Base-by-base conservation (phyloP, 164 flowering plant genomes). In the Hamamelis virginiana region DNA sequence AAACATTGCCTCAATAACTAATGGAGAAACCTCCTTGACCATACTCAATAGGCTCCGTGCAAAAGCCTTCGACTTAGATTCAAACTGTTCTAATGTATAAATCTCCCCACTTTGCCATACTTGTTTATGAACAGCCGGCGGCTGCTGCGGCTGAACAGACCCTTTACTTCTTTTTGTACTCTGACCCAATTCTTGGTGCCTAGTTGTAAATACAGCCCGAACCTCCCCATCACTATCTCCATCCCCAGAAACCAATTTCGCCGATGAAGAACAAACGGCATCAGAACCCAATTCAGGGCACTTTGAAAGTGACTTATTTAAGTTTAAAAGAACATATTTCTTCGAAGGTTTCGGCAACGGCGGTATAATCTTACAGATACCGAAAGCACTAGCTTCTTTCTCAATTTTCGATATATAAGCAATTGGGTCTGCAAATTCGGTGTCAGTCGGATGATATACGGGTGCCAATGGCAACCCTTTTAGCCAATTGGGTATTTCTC, bases 361-460 rank as follows among this genome's bases (percentile, higher is more conserved):
- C 0, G 99, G 99, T 41, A 95, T 85, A 51, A 95, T 80, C 82
- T 92, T 95, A 72, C 97, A 95, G 5, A 95, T 95, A 19, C 99
- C 99, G 82, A 88, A 92, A 6, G 84, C 88, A 77, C 96, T 78
- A 51, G 97, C 99, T 82, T 95, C 90, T 72, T 91, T 92, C 86
- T 95, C 99, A 56, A 95, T 95, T 80, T 90, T 92, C 0, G 99
- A 91, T 66, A 95, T 95, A 62, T 92, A 95, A 22, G 97, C 97
- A 73, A 95, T 90, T 26, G 99, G 99, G 85, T 95, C 99, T 5
- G 99, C 91, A 65, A 96, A 93, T 79, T 93, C 99, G 1, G 96
- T 93, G 41, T 96, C 98, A 0, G 97, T 91, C 0, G 97, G 98
- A 46, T 80, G 84, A 74, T 79, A 96, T 74, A 81, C 96, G 0